Evolutionary conservation across 2,329 filamentous ascomycete genomes (phyloP).

Genomic region (Fusarium sp.): DNA sequence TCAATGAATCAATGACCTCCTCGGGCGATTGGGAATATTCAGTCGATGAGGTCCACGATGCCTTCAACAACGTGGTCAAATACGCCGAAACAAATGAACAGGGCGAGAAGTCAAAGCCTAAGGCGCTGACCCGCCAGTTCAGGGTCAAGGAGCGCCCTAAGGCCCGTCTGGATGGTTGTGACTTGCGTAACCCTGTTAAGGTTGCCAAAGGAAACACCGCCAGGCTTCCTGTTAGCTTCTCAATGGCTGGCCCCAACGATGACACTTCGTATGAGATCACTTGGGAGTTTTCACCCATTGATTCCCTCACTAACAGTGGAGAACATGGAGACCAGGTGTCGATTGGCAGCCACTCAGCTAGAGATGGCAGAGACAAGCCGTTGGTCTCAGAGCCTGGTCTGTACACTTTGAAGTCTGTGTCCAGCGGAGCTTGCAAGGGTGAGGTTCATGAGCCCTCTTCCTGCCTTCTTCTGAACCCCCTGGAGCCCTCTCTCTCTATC

Average conservation of each 20-base stretch:
- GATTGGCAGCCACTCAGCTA: slow-evolving; percentile 66
- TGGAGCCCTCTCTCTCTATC: slow-evolving; percentile 80
- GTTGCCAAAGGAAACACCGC: slow-evolving; percentile 76
- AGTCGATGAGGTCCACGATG: slow-evolving; percentile 91
- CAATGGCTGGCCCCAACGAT: slow-evolving; percentile 63
- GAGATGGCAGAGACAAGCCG: slow-evolving; percentile 68
- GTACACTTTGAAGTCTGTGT: slow-evolving; percentile 82
- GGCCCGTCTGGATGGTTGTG: slow-evolving; percentile 75
- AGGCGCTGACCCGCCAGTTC: slow-evolving; percentile 77
- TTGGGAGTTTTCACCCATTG: slow-evolving; percentile 82
- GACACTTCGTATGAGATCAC: slow-evolving; percentile 75
- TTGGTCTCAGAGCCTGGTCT: slow-evolving; percentile 79
- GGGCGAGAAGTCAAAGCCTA: slow-evolving; percentile 67
- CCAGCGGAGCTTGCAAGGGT: slow-evolving; percentile 81
- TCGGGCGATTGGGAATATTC: slow-evolving; percentile 88
- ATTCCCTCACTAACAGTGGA: slow-evolving; percentile 71
- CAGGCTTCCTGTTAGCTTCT: slow-evolving; percentile 74
- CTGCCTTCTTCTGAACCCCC: slow-evolving; percentile 90
- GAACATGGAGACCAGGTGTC: slow-evolving; percentile 70
- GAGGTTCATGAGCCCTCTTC: slow-evolving; percentile 93
- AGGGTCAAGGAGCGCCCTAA: slow-evolving; percentile 85
- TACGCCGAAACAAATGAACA: slow-evolving; percentile 75
- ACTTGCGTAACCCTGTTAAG: slow-evolving; percentile 79
- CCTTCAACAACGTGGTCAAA: slow-evolving; percentile 82
- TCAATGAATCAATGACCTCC: slow-evolving; percentile 87